Base-by-base conservation (phyloP, 352 stramenopile species). In the Phytophthora citrophthora region DNA sequence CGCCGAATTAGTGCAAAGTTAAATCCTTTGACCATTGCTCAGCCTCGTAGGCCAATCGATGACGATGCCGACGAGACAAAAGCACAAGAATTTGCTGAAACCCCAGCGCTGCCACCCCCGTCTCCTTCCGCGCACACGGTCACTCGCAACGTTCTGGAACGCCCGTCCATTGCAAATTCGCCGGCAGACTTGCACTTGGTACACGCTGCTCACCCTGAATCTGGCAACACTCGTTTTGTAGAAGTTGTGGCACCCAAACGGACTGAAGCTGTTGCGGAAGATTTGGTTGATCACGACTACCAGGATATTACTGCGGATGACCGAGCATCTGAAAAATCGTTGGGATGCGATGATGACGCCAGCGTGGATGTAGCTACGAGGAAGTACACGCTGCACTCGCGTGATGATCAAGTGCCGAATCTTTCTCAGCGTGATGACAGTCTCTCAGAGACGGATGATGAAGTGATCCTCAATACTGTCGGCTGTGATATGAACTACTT, bases 401-500 rank as follows among this genome's bases (percentile, higher is more conserved):
- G 16, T 70, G 43, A 58, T 57, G 26, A 58, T 15, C 47, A 59
- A 43, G 23, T n/a, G 8, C 38, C 44, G 9, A 47, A 70, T 10
- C n/a, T 61, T 18, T 47, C 52, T 15, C 39, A 55, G 15, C 52
- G 65, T 16, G 32, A 74, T 11, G 38, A 49, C 4, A 46, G 52
- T 8, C 24, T 44, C 36, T 62, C 41, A 7, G 57, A 62, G 15
- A 7, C 11, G 23, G 53, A 57, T 0, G 45, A 51, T 29, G 55
- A 60, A 5, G 43, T 27, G 34, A 74, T 49, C 23, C 50, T 86
- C 3, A 80, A 91, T 55, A 87, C 82, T 4, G 70, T 76, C 10
- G 66, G 68, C 20, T 90, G 83, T 38, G 83, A 91, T 62, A 76
- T 70, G 39, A 81, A 74, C 54, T 86, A 83, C 44, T 53, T 91